Conservation (phyloP, 805 yeast species). For the Candida multigemmis region DNA sequence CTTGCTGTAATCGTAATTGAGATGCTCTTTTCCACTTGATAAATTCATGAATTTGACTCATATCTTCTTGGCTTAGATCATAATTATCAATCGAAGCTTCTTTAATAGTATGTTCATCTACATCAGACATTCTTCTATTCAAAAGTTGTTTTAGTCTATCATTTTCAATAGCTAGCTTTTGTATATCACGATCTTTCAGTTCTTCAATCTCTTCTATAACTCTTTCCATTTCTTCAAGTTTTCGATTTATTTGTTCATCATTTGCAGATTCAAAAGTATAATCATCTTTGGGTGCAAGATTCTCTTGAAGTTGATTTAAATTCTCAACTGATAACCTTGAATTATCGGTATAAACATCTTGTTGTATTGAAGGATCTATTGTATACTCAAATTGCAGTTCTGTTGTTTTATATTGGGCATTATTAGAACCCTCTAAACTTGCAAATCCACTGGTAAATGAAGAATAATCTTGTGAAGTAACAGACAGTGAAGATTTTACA, state of each 20-base stretch:
- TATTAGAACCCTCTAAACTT: too few species aligned
- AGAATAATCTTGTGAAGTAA: conserved; percentile 14
- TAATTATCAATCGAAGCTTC: conserved; percentile 12
- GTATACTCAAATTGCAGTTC: too few species aligned
- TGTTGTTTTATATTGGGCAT: too few species aligned
- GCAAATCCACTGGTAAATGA: conserved; percentile 24
- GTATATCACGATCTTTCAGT: neutral
- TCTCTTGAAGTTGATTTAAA: too few species aligned
- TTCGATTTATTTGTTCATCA: conserved; percentile 4
- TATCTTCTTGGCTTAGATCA: conserved; percentile 11
- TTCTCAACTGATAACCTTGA: too few species aligned
- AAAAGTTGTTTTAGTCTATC: too few species aligned
- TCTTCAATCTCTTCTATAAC: conserved; percentile 1
- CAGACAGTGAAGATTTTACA: too few species aligned
- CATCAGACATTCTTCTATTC: too few species aligned
- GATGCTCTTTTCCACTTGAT: conserved; percentile 31
- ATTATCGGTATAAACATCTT: too few species aligned
- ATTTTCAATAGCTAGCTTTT: too few species aligned
- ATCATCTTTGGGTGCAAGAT: conserved; percentile 6
- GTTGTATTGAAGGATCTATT: too few species aligned
- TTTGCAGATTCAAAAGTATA: conserved; percentile 3
- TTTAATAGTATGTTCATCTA: conserved; percentile 1
- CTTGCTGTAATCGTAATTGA: conserved; percentile 17
- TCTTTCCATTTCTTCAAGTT: conserved; percentile 1
- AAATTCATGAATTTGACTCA: conserved; percentile 9